Evolutionary conservation across 306 rosid species (phyloP).

Genomic region (Sindora glabra): DNA sequence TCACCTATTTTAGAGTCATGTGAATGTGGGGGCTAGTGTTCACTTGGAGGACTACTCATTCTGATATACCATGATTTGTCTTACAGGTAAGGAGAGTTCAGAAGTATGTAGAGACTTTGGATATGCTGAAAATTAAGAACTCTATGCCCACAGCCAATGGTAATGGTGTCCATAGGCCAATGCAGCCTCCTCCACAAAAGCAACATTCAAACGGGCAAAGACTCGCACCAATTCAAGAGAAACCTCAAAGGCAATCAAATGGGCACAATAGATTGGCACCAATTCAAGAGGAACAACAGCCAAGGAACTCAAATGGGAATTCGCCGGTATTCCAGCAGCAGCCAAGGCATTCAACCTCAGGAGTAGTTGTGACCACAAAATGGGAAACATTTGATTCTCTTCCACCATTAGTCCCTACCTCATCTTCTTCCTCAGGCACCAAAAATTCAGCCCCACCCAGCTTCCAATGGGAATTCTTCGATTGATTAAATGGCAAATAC

Average conservation of each 20-base stretch:
- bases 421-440: slow-evolving; percentile 32
- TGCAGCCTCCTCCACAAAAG: slow-evolving; percentile 19
- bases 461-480: slow-evolving; percentile 84
- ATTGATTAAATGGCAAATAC: slow-evolving; percentile 33
- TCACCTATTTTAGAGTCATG: too few relatives aligned
- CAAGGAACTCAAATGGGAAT: slow-evolving; percentile 24
- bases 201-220: slow-evolving; percentile 39
- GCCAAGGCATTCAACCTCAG: slow-evolving; percentile 40
- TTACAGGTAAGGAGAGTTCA: slow-evolving; percentile 90
- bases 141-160: slow-evolving; percentile 37
- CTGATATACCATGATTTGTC: too few relatives aligned
- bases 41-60: too few relatives aligned
- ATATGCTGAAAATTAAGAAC: slow-evolving; percentile 67
- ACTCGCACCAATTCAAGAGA: slow-evolving; percentile 45
- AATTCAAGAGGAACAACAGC: slow-evolving; percentile 42
- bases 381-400: slow-evolving; percentile 86
- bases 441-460: slow-evolving; percentile 47
- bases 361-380: slow-evolving; percentile 72
- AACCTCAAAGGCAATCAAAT: slow-evolving; percentile 23
- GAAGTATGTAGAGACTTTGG: slow-evolving; percentile 85
- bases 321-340: slow-evolving; percentile 11
- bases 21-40: too few relatives aligned
- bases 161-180: slow-evolving; percentile 12
- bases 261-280: slow-evolving; percentile 26
- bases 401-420: slow-evolving; percentile 36